Conservation (phyloP, 495 filamentous ascomycete genomes). For the Aspergillus funiculosus region DNA sequence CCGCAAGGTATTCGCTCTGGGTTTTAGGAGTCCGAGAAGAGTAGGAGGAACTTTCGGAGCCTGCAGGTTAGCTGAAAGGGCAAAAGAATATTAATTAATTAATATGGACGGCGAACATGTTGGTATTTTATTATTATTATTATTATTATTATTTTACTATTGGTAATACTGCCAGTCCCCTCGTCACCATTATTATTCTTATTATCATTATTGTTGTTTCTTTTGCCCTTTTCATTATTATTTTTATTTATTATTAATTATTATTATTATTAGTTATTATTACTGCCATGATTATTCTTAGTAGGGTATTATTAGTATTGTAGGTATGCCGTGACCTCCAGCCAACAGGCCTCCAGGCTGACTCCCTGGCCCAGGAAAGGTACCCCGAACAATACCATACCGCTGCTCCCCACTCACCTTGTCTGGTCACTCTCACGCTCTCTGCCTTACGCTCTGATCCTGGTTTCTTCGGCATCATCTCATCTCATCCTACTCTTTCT, state of each 20-base stretch:
- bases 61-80: conserved; percentile 15
- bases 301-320: conserved; percentile 5
- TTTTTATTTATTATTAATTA: conserved; percentile 3
- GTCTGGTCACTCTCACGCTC: conserved; percentile 7
- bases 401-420: conserved; percentile 20
- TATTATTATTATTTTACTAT: background rate
- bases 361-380: conserved; percentile 13
- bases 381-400: conserved; percentile 20
- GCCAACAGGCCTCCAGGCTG: conserved; percentile 12
- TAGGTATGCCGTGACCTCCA: conserved; percentile 5
- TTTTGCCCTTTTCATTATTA: conserved; percentile 5
- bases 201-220: conserved; percentile 7
- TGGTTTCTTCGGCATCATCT: conserved; percentile 32
- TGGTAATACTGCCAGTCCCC: no score
- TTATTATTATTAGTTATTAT: conserved; percentile 13
- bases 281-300: background rate
- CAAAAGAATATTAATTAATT: conserved; percentile 17
- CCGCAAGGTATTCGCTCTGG: background rate
- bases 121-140: background rate
- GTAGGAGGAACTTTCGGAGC: conserved; percentile 1
- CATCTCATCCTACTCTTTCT: conserved; percentile 25
- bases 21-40: no score
- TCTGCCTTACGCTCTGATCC: conserved; percentile 23
- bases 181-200: conserved; percentile 4
- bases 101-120: conserved; percentile 6